These are phyloP conservation scores for Chondrus crispus DNA, from an alignment of 23 red algal genomes.

Conservation along the genomic window DNA sequence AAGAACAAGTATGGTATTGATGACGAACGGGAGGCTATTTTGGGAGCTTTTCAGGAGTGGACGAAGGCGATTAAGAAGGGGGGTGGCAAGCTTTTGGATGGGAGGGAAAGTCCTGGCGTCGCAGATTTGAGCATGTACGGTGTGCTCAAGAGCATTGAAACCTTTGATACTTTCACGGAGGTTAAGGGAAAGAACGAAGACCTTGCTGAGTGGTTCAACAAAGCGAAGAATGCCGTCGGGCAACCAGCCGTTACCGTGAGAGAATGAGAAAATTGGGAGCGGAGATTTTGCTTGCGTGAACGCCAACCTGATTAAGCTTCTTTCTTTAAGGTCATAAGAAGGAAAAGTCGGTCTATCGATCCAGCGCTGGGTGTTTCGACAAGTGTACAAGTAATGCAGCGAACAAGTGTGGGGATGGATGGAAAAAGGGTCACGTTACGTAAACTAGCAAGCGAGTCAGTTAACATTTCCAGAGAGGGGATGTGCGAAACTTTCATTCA, in stretches of 20 bases:
- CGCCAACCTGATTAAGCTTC: no score
- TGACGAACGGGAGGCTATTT: conserved; percentile 73
- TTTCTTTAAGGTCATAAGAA: no score
- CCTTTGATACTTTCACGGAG: conserved; percentile 82
- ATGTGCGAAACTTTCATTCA: no score
- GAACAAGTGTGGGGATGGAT: no score
- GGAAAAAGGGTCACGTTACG: no score
- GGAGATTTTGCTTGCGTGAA: no score
- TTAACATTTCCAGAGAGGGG: no score
- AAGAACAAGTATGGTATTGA: conserved; percentile 98
- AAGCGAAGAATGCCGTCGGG: conserved; percentile 66
- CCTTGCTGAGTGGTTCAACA: conserved; percentile 82
- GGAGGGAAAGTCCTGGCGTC: conserved; percentile 61
- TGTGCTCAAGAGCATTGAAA: conserved; percentile 82
- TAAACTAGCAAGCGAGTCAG: no score
- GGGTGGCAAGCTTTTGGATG: conserved; percentile 60
- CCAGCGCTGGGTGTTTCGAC: no score
- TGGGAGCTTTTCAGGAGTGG: conserved; percentile 69
- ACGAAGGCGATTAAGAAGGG: conserved; percentile 51
- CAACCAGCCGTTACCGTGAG: conserved; percentile 9
- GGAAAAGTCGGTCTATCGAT: no score
- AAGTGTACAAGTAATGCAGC: no score
- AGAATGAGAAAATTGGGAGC: background rate
- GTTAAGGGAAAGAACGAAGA: conserved; percentile 41
- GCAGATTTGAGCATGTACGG: conserved; percentile 95